Percentiles rank a stretch among this genome's conserved stretches.
Evolutionary conservation across 345 rosid species (phyloP).

Genomic region (Linum lewisii): DNA sequence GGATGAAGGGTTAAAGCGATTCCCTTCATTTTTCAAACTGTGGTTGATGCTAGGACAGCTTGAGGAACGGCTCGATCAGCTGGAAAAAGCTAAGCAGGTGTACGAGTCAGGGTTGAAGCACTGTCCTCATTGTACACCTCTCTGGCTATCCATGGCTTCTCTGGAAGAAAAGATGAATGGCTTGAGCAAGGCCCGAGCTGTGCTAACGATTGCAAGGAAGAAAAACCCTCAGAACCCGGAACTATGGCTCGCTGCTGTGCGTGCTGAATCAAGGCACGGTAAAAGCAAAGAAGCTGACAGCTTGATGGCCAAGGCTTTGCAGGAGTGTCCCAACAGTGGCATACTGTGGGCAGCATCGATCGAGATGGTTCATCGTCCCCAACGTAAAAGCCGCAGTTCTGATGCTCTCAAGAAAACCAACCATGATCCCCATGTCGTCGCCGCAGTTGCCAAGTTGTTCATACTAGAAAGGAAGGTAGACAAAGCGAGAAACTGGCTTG

Average conservation of each 20-base stretch:
- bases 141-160: conserved; percentile 73
- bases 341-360: conserved; percentile 83
- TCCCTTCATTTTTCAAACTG: conserved; percentile 75
- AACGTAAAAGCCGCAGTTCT: conserved; percentile 52
- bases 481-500: conserved; percentile 78
- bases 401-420: conserved; percentile 80
- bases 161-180: conserved; percentile 78
- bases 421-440: conserved; percentile 76
- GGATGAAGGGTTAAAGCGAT: conserved; percentile 69
- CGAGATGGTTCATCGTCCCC: conserved; percentile 78
- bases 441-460: conserved; percentile 77
- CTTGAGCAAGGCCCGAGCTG: conserved; percentile 71
- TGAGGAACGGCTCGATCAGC: conserved; percentile 55
- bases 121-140: conserved; percentile 54
- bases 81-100: conserved; percentile 56
- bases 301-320: conserved; percentile 89
- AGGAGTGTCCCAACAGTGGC: conserved; percentile 86
- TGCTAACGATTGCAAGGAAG: conserved; percentile 68
- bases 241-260: conserved; percentile 91
- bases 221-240: conserved; percentile 69
- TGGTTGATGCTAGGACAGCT: conserved; percentile 98
- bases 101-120: conserved; percentile 59
- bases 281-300: conserved; percentile 70
- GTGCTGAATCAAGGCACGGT: conserved; percentile 66
- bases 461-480: conserved; percentile 91